A percentile compares a stretch with the other conserved stretches of the same genome.
These are phyloP conservation scores for Coriolopsis trogii DNA, from an alignment of 1,284 basidiomycete genomes.

Conservation along the genomic window DNA sequence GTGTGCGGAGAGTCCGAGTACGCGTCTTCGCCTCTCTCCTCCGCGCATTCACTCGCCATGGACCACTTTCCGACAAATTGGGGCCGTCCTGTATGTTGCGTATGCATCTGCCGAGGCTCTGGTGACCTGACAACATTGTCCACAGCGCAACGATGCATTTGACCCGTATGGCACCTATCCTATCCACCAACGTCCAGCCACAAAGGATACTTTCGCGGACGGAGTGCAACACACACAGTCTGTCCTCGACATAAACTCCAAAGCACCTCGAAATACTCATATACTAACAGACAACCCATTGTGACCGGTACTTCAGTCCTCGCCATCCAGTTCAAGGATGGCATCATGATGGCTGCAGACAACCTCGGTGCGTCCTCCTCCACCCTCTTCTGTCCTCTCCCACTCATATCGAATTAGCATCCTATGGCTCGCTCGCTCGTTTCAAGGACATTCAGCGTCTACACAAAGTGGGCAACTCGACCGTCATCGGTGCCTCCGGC, in stretches of 20 bases:
- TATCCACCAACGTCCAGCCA: conserved; percentile 58
- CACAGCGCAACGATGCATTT: conserved; percentile 69
- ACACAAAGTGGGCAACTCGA: conserved; percentile 81
- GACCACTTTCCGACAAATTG: conserved; percentile 83
- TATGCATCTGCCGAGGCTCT: no score
- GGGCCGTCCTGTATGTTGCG: conserved; percentile 76
- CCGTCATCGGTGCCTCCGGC: conserved; percentile 90
- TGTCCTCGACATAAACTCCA: conserved; percentile 30
- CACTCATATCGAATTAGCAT: conserved; percentile 55
- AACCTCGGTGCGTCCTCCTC: conserved; percentile 72
- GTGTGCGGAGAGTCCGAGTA: conserved; percentile 8
- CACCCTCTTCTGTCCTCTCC: background rate
- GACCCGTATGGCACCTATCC: conserved; percentile 79
- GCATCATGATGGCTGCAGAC: conserved; percentile 99
- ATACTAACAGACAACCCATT: conserved; percentile 76
- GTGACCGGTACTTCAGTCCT: conserved; percentile 97
- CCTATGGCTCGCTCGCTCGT: conserved; percentile 95
- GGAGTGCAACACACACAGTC: conserved; percentile 80
- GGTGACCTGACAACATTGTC: background rate
- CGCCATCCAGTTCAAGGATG: conserved; percentile 93
- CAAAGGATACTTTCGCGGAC: conserved; percentile 60
- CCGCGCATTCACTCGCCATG: conserved; percentile 46
- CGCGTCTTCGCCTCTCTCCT: conserved; percentile 8
- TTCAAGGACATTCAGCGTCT: conserved; percentile 96
- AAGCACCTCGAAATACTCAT: conserved; percentile 9